A percentile compares a stretch with the other conserved stretches of the same genome.
Evolutionary conservation across 148 eudicot genomes (phyloP).

Genomic region (Salicornia ramosissima): DNA sequence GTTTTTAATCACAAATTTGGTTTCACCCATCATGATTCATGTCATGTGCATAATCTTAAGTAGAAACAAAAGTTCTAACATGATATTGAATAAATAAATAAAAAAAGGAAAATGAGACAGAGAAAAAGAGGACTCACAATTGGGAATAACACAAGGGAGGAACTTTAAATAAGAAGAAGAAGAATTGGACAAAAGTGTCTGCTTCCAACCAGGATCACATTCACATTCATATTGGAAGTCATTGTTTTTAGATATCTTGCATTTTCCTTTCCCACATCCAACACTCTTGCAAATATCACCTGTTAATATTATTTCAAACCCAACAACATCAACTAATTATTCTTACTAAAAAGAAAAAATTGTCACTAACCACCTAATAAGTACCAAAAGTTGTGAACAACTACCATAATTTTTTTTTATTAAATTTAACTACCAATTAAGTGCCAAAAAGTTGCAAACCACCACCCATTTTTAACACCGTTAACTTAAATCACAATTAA

Average conservation of each 20-base stretch:
- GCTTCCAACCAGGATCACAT: constrained; percentile 76
- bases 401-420: no score
- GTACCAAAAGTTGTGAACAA: no score
- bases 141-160: constrained; percentile 83
- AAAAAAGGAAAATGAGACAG: constrained; percentile 6
- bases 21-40: no score
- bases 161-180: constrained; percentile 24
- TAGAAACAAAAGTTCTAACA: background rate
- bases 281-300: constrained; percentile 46
- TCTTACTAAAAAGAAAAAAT: no score
- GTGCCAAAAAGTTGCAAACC: no score
- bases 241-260: constrained; percentile 32
- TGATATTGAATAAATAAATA: background rate
- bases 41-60: background rate
- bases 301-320: constrained; percentile 13
- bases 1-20: no score
- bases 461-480: no score
- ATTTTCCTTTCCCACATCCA: constrained; percentile 72
- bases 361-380: no score
- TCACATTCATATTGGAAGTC: constrained; percentile 45
- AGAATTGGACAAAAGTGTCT: constrained; percentile 29
- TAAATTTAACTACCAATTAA: no score
- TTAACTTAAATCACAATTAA: no score
- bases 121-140: constrained; percentile 45
- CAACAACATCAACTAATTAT: no score